A percentile compares a stretch with the other conserved stretches of the same genome.
Conservation (phyloP, 768 basidiomycete genomes). For the Podaxis sp. region DNA sequence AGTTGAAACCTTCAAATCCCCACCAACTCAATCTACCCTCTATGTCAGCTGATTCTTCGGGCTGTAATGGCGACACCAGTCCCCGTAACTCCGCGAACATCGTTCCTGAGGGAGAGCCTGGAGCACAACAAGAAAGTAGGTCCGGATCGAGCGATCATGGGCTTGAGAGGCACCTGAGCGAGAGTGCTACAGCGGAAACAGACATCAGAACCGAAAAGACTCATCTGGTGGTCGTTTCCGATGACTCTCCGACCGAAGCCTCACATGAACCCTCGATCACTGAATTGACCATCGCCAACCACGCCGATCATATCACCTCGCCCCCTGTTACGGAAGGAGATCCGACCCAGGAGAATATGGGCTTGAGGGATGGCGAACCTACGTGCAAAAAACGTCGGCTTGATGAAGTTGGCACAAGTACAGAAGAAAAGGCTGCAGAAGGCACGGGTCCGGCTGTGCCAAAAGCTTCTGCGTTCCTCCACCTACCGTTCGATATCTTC, state of each 20-base stretch:
- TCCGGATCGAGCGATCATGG: background rate
- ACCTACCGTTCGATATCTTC: conserved; percentile 13
- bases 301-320: background rate
- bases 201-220: background rate
- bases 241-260: background rate
- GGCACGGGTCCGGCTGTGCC: background rate
- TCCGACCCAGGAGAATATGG: background rate
- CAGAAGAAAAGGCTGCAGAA: background rate
- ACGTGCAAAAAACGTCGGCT: background rate
- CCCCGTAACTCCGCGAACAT: background rate
- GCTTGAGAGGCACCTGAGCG: conserved; percentile 16
- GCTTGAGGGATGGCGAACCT: background rate
- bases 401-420: background rate
- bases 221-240: background rate
- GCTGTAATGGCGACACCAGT: no score
- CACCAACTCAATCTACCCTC: no score
- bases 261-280: background rate
- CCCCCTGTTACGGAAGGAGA: background rate
- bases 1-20: no score
- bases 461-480: conserved; percentile 34
- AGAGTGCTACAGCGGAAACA: background rate
- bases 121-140: background rate
- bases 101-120: background rate
- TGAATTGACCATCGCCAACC: background rate
- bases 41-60: no score